A percentile compares a stretch with the other conserved stretches of the same genome.
phyloP scores from a whole-genome alignment of 805 yeast genomes.

The Starmerella bombicola region DNA sequence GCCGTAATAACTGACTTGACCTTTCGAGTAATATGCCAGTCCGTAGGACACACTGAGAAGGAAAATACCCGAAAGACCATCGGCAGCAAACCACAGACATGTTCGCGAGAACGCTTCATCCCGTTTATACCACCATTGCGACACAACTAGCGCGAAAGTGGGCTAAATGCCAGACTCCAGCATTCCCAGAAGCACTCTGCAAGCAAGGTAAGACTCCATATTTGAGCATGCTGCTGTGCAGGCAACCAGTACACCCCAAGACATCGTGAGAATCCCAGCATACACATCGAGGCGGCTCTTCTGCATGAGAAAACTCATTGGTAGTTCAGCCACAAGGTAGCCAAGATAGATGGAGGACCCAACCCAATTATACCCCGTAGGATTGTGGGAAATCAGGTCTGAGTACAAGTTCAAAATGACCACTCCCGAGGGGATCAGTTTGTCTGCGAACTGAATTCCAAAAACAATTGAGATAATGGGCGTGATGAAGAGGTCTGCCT shows the following conservation, averaged over 20 bases:
- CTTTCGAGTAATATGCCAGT: slow-evolving; percentile 29
- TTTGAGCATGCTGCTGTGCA: slow-evolving; percentile 36
- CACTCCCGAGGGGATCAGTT: slow-evolving; percentile 7
- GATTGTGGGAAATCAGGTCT: slow-evolving; percentile 3
- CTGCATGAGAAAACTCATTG: slow-evolving; percentile 38
- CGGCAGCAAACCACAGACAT: slow-evolving; percentile 34
- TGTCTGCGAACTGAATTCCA: slow-evolving; percentile 16
- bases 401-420: background rate
- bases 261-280: slow-evolving; percentile 35
- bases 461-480: slow-evolving; percentile 8
- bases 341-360: slow-evolving; percentile 51
- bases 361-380: slow-evolving; percentile 31
- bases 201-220: slow-evolving; percentile 36
- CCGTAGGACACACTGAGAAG: slow-evolving; percentile 9
- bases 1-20: background rate
- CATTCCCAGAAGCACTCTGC: slow-evolving; percentile 39
- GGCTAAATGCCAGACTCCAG: slow-evolving; percentile 46
- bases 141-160: slow-evolving; percentile 42
- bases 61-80: slow-evolving; percentile 33
- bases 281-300: slow-evolving; percentile 44
- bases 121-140: slow-evolving; percentile 48
- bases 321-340: slow-evolving; percentile 44
- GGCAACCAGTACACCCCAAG: slow-evolving; percentile 50
- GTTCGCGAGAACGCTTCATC: slow-evolving; percentile 36
- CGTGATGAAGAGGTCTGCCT: slow-evolving; percentile 10